Base-by-base conservation (phyloP, 495 filamentous ascomycete genomes). In the Aspergillus saccharolyticus region DNA sequence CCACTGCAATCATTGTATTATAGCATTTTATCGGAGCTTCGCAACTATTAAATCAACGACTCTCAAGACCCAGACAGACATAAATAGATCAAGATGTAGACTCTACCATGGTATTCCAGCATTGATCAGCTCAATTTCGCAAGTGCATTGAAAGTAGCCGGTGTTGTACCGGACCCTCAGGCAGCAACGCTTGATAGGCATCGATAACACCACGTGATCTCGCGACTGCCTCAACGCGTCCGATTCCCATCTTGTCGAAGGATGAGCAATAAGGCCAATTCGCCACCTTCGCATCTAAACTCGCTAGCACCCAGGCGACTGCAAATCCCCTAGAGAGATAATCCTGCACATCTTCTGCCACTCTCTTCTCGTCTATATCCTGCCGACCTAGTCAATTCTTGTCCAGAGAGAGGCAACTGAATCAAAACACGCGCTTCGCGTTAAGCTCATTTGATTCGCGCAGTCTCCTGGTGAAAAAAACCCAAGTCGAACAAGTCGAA, bases 191-290 rank as follows among this genome's bases (percentile, higher is more conserved):
- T 19, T 53, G 46, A 54, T 58, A 57, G 63, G 10, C 16, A n/a
- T 39, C 33, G 14, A 12, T 8, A 39, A 2, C 12, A 16, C 15
- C 74, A 77, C 74, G 70, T 77, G 74, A 77, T 53, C 22, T 70
- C 73, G 74, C 65, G 74, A 74, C 70, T 54, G 60, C 54, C 55
- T 57, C 50, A 65, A 75, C 74, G 74, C 72, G 73, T 75, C 69
- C 51, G 55, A 46, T 55, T 44, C 42, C 21, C 52, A 60, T 45
- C 52, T 45, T 59, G 53, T 64, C 60, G 57, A 52, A 44, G 28
- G 50, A 58, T 19, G 15, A 52, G 28, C 42, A 24, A 61, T 18
- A 39, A 57, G 18, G 44, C 44, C 18, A 45, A n/a, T 65, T 70
- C 61, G 66, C 64, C 69, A 70, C 64, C 61, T 50, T 56, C 63